Evolutionary conservation across 345 rosid genomes (phyloP).

Genomic region (Brassica incana): DNA sequence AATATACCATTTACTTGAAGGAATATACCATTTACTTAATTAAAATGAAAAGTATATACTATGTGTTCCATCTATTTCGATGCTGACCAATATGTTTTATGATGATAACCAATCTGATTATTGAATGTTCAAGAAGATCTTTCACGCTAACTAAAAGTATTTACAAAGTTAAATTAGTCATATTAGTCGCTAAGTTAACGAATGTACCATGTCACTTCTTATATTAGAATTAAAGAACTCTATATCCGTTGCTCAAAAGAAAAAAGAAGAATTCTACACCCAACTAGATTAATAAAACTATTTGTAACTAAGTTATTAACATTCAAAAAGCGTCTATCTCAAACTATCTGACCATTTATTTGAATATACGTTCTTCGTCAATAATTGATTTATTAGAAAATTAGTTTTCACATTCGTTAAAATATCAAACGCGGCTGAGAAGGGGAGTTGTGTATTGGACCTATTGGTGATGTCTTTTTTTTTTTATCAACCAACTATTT

Average conservation of each 20-base stretch:
- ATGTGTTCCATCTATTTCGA: not conserved
- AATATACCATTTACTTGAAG: not conserved
- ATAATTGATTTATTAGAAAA: constrained; percentile 5
- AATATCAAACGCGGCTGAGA: constrained; percentile 2
- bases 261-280: no score
- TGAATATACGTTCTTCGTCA: not conserved
- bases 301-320: not conserved
- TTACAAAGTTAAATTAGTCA: not conserved
- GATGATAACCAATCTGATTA: not conserved
- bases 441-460: not conserved
- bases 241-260: not conserved
- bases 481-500: no score
- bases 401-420: not conserved
- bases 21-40: not conserved
- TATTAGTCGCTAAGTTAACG: not conserved
- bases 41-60: not conserved
- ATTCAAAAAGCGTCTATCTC: not conserved
- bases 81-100: not conserved
- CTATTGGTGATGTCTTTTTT: no score
- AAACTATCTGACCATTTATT: not conserved
- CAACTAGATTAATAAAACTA: not conserved
- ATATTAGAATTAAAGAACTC: not conserved
- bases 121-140: not conserved
- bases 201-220: not conserved
- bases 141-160: not conserved